Evolutionary conservation across 345 rosid species (phyloP), one percentile per base, ranked within the genome.

Genomic region (Balakata baccata): DNA sequence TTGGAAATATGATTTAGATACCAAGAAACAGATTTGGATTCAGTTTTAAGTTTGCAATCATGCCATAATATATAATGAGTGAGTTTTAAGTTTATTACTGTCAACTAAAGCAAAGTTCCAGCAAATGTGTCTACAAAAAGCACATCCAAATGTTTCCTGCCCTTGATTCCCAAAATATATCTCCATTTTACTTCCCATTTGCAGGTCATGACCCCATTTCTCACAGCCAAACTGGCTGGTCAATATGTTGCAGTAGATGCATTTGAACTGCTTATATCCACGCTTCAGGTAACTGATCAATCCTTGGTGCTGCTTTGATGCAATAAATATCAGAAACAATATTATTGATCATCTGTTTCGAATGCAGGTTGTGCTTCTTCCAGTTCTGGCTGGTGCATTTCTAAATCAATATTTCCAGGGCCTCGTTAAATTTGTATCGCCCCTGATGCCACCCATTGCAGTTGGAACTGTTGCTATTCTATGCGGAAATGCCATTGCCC

Each of bases 201-300:
- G 61, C 84, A 94, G 97, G 79, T 90, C 71, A 92, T 92, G 97
- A 94, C 97, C 71, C 97, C 97, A 66, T 85, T 88, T 76, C 89
- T 92, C 37, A 92, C 97, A 1, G 91, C 94, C 9, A 94, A 88
- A 79, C 88, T 92, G 59, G 97, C 93, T 65, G 87, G 92, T 69
- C 95, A 90, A 72, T 94, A 90, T 76, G 89, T 94, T 75, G 85
- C 92, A 1, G 95, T 94, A 45, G 97, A 92, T 84, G 95, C 95
- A 64, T 69, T 72, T 59, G 97, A 88, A 77, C 67, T 92, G 53
- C 77, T 90, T 47, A 79, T 79, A 70, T 90, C 97, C 50, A 94
- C 98, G 4, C 72, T 90, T 80, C 95, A 92, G 92, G 98, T 86
- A 69, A 61, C 66, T 65, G 73, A 69, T 79, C 69, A 47, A 63